Conservation (phyloP, 176 grass and related monocot species). For the Raddia guianensis region DNA sequence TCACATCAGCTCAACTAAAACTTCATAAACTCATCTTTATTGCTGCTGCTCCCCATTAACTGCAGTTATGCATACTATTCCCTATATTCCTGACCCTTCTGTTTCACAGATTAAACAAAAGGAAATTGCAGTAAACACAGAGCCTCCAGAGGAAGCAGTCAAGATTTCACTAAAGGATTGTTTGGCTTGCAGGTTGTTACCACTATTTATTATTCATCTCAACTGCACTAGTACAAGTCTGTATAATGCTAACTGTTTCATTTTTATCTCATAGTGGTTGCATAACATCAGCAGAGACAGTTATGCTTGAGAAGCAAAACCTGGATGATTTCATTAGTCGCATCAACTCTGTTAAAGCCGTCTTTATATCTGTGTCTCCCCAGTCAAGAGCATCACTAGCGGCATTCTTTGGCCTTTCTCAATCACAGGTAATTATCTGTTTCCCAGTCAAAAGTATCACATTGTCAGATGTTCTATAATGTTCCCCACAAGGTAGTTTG, state of each 20-base stretch:
- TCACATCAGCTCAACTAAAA: not conserved
- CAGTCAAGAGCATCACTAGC: constrained; percentile 98
- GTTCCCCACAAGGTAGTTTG: not conserved
- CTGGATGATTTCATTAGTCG: constrained; percentile 78
- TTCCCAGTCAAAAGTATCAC: not conserved
- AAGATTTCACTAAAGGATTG: constrained; percentile 99
- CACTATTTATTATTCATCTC: not conserved
- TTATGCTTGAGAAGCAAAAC: constrained; percentile 99
- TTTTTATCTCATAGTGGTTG: constrained; percentile 78
- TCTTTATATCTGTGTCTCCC: constrained; percentile 88
- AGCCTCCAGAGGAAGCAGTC: constrained; percentile 72
- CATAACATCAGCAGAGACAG: constrained; percentile 90
- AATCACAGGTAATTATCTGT: constrained; percentile 63
- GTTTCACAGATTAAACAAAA: constrained; percentile 66
- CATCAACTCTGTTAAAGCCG: constrained; percentile 61
- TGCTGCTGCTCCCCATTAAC: not conserved
- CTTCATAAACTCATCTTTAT: not conserved
- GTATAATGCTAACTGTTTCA: constrained; percentile 20
- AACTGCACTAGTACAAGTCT: constrained; percentile 5
- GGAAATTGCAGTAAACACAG: constrained; percentile 49
- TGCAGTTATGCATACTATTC: constrained; percentile 1
- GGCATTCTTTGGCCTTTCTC: constrained; percentile 78
- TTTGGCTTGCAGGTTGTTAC: constrained; percentile 88
- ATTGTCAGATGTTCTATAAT: not conserved
- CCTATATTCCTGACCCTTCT: constrained; percentile 10